phyloP scores from a whole-genome alignment of 331 rosid genomes.

The Erythrophleum ivorense region DNA sequence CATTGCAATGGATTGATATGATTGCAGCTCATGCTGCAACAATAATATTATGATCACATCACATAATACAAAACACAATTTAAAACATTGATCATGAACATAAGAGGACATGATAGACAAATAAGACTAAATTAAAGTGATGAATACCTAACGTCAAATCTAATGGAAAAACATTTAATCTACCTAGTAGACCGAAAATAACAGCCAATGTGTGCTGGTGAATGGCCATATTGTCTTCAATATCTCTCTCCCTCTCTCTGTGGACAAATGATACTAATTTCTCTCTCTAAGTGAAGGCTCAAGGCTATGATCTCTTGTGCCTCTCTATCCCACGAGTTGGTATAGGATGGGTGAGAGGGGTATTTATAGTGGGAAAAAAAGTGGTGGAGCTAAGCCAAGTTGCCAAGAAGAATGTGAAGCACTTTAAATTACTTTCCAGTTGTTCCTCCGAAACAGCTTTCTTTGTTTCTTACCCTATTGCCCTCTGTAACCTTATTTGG shows the following conservation, averaged over 20 bases:
- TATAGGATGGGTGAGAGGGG: not conserved
- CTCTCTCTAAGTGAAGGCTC: slow-evolving; percentile 36
- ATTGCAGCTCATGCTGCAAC: too few species aligned
- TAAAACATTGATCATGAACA: not conserved
- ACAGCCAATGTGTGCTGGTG: slow-evolving; percentile 54
- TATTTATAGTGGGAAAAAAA: slow-evolving; percentile 49
- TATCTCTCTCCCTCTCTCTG: not conserved
- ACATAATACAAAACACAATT: too few species aligned
- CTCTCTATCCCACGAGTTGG: slow-evolving; percentile 39
- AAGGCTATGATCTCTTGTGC: not conserved
- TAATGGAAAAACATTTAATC: not conserved
- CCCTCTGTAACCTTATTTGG: slow-evolving; percentile 50
- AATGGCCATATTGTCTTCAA: slow-evolving; percentile 54
- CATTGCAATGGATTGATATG: too few species aligned
- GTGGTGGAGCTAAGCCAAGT: slow-evolving; percentile 47
- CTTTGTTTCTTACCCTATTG: slow-evolving; percentile 43
- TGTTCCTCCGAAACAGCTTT: slow-evolving; percentile 43
- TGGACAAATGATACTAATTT: not conserved
- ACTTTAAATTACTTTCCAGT: slow-evolving; percentile 57
- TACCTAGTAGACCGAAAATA: slow-evolving; percentile 85
- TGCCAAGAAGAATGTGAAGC: slow-evolving; percentile 48
- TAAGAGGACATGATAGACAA: not conserved
- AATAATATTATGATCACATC: too few species aligned
- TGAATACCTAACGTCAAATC: not conserved
- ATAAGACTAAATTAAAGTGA: slow-evolving; percentile 5